A percentile compares a stretch with the other conserved stretches of the same genome.
phyloP scores from a whole-genome alignment of 371 early-diverging fungal species.

The Catenaria anguillulae region DNA sequence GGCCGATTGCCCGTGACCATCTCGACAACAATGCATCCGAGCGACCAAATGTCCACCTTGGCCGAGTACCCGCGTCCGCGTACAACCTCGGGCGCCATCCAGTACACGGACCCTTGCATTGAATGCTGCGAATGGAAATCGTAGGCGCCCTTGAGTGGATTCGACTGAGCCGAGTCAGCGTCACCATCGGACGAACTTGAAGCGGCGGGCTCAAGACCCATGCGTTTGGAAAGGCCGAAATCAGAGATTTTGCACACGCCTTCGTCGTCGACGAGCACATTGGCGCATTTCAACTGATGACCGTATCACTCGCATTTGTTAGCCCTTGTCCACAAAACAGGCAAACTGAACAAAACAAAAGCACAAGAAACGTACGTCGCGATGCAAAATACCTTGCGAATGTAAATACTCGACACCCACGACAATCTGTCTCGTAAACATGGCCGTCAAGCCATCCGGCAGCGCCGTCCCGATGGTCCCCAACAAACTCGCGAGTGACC shows the following conservation, averaged over 20 bases:
- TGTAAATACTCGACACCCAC: conserved; percentile 3
- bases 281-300: conserved; percentile 77
- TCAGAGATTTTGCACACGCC: conserved; percentile 92
- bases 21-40: conserved; percentile 76
- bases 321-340: conserved; percentile 11
- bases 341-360: not conserved
- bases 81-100: conserved; percentile 94
- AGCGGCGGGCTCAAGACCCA: too few species aligned
- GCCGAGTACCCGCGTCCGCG: conserved; percentile 58
- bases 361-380: too few species aligned
- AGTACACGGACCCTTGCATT: conserved; percentile 51
- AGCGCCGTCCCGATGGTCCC: not conserved
- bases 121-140: conserved; percentile 11
- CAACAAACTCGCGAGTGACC: conserved; percentile 56
- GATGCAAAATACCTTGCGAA: conserved; percentile 6
- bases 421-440: conserved; percentile 8
- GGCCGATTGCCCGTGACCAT: conserved; percentile 83
- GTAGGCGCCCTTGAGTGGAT: not conserved
- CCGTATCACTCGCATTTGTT: too few species aligned
- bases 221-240: conserved; percentile 88
- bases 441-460: not conserved
- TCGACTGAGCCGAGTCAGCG: conserved; percentile 8
- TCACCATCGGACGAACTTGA: conserved; percentile 27
- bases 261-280: conserved; percentile 66
- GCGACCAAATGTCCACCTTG: conserved; percentile 56